Percentiles rank a stretch among this genome's conserved stretches.
These are phyloP conservation scores for Ochetophila trinervis DNA, from an alignment of 306 rosid genomes.

Conservation along the genomic window DNA sequence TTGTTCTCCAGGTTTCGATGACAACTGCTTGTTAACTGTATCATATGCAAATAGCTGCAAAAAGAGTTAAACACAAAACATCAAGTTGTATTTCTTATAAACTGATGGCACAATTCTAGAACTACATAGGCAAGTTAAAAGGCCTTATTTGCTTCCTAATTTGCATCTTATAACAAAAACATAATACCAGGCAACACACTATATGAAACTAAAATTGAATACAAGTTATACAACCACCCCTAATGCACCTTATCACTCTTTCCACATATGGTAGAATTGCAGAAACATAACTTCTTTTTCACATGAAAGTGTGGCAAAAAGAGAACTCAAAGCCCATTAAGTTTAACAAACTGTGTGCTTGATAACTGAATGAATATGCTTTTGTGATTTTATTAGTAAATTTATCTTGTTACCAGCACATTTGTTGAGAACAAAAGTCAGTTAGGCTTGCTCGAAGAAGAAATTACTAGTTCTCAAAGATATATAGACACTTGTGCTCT, in stretches of 20 bases:
- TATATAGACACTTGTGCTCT: not conserved
- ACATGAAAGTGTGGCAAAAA: not conserved
- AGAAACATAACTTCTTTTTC: not conserved
- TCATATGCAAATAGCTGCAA: constrained; percentile 92
- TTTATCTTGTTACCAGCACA: too few relatives aligned
- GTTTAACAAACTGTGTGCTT: too few relatives aligned
- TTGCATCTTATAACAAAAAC: not conserved
- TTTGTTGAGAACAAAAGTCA: not conserved
- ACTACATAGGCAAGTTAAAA: not conserved
- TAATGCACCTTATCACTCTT: not conserved
- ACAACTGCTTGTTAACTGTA: constrained; percentile 78
- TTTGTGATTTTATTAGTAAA: too few relatives aligned
- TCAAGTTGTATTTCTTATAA: not conserved
- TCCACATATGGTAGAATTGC: not conserved
- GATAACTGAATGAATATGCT: too few relatives aligned
- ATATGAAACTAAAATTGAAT: not conserved
- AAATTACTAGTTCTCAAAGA: not conserved
- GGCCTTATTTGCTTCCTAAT: not conserved
- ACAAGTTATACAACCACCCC: not conserved
- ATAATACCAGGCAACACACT: not conserved
- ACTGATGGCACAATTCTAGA: not conserved
- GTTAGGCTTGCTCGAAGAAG: not conserved
- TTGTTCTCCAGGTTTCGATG: constrained; percentile 69
- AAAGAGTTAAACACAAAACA: constrained; percentile 29
- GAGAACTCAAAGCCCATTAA: too few relatives aligned